phyloP scores from a whole-genome alignment of 257 asterid genomes.

The Ehretia macrophylla region DNA sequence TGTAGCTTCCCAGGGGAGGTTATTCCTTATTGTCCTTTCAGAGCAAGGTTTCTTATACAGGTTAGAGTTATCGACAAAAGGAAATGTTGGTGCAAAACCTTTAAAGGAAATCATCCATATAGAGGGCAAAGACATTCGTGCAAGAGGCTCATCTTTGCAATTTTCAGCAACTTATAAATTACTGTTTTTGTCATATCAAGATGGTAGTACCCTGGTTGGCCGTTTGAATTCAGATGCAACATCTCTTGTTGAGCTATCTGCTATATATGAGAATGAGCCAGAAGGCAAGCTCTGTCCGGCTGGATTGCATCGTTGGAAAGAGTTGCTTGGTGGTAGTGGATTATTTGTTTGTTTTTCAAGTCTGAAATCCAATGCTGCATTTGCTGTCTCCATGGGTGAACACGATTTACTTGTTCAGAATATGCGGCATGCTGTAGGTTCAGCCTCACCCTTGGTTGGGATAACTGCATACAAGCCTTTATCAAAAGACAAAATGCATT shows the following conservation, averaged over 20 bases:
- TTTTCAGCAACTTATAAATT: slow-evolving; percentile 76
- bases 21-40: slow-evolving; percentile 71
- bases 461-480: slow-evolving; percentile 89
- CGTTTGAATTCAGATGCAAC: slow-evolving; percentile 78
- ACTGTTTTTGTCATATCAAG: slow-evolving; percentile 86
- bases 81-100: slow-evolving; percentile 81
- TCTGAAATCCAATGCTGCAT: slow-evolving; percentile 68
- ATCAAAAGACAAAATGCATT: slow-evolving; percentile 93
- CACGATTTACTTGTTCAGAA: slow-evolving; percentile 74
- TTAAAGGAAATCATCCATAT: slow-evolving; percentile 73
- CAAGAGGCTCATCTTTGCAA: slow-evolving; percentile 74
- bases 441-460: slow-evolving; percentile 91
- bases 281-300: slow-evolving; percentile 81
- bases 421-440: slow-evolving; percentile 76
- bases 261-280: slow-evolving; percentile 67
- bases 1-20: slow-evolving; percentile 75
- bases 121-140: slow-evolving; percentile 51
- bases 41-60: slow-evolving; percentile 81
- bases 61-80: slow-evolving; percentile 73
- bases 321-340: slow-evolving; percentile 70
- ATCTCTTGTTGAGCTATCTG: slow-evolving; percentile 62
- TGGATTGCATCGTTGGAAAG: slow-evolving; percentile 94
- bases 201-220: slow-evolving; percentile 83
- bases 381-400: slow-evolving; percentile 78
- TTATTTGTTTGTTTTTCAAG: slow-evolving; percentile 81